Evolutionary conservation across 2,329 filamentous ascomycete genomes (phyloP), one percentile per base, ranked within the genome.

Genomic region (Didymella arachidicola): DNA sequence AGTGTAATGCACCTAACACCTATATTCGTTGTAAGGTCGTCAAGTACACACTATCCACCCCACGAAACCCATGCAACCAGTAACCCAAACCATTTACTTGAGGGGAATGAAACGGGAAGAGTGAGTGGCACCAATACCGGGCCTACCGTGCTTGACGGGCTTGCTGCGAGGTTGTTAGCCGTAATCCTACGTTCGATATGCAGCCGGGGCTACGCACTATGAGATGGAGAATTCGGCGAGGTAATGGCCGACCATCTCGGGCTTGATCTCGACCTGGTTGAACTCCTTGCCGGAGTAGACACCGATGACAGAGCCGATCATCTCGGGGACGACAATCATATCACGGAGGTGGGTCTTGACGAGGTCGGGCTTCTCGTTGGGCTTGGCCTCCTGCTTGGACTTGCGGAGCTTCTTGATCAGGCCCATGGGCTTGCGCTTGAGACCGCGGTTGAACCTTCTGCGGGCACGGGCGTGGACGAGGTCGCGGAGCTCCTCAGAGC

Each of bases 201-300:
- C 39, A 30, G 14, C 36, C 45, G 27, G 34, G 44, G 55, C 18
- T 70, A 92, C 92, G 77, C 91, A 96, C 92, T 99, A 99, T 86
- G 94, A 95, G 86, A 99, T 99, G 73, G 93, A 97, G 89, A 99
- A 99, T 86, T 99, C 95, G 79, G 87, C 95, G 72, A 99, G 87
- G 88, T 97, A 97, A 87, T 98, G 94, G 82, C 95, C 95, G 83
- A 99, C 95, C 95, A 99, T 99, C 88, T 99, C 95, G 77, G 95
- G 95, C 90, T 97, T 97, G 86, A 99, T 95, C 85, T 99, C 95
- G 77, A 99, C 93, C 88, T 97, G 94, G 90, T 99, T 99, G 91
- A 99, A 99, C 85, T 98, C 93, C 90, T 99, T 99, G 81, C 95
- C 95, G 73, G 92, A 97, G 91, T 99, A 99, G 87, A 99, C 95